phyloP scores from a whole-genome alignment of 345 rosid genomes.

The Linum trigynum region DNA sequence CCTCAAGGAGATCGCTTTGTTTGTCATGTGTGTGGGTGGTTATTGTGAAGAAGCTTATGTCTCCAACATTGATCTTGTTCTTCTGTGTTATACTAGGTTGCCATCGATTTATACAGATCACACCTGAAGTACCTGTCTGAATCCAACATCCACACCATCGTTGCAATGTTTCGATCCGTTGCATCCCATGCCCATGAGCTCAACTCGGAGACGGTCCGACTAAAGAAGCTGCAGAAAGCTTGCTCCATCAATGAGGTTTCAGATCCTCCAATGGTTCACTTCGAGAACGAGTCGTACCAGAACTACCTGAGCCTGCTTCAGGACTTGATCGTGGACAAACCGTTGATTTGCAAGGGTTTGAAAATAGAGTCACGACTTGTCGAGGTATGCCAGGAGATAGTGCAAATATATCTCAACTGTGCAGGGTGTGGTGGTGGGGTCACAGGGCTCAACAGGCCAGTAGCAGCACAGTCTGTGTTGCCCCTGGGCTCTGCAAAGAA shows the following conservation, averaged over 20 bases:
- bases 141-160: conserved; percentile 34
- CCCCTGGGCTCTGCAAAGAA: conserved; percentile 58
- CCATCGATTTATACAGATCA: conserved; percentile 45
- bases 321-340: conserved; percentile 34
- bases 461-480: conserved; percentile 42
- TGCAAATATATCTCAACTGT: conserved; percentile 59
- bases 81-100: conserved; percentile 46
- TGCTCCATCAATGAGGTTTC: conserved; percentile 64
- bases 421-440: conserved; percentile 12
- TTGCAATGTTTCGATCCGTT: conserved; percentile 47
- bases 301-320: conserved; percentile 58
- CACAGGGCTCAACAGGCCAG: conserved; percentile 24
- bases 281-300: conserved; percentile 76
- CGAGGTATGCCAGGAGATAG: conserved; percentile 42
- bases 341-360: conserved; percentile 36
- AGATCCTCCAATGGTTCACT: conserved; percentile 78
- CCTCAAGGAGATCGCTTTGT: too few relatives aligned
- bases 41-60: neutral
- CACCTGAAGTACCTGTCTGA: conserved; percentile 42
- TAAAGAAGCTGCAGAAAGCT: conserved; percentile 62
- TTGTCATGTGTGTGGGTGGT: neutral
- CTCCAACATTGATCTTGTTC: conserved; percentile 1
- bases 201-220: conserved; percentile 38
- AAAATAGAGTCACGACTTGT: conserved; percentile 48
- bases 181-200: conserved; percentile 62